A percentile compares a stretch with the other conserved stretches of the same genome.
Conservation (phyloP, 202 grass and related monocot species). For the Sporobolus alterniflorus region DNA sequence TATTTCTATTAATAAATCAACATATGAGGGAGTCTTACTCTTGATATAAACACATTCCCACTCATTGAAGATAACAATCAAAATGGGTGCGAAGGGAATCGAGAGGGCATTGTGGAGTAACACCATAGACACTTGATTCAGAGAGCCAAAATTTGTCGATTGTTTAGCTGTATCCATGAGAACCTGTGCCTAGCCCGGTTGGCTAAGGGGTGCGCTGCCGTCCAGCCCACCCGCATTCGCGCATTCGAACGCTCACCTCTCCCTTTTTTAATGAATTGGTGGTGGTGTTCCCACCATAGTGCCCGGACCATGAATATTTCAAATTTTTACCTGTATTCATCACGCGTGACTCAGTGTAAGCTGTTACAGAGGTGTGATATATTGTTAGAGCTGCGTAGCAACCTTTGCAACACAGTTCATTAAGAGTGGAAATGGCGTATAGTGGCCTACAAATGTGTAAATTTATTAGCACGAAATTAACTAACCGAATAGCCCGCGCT, state of each 20-base stretch:
- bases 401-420: not conserved
- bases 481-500: constrained; percentile 89
- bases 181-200: too few relatives aligned
- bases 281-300: too few relatives aligned
- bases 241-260: too few relatives aligned
- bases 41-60: constrained; percentile 85
- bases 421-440: not conserved
- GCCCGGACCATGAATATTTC: too few relatives aligned
- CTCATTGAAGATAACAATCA: constrained; percentile 75
- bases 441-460: constrained; percentile 2
- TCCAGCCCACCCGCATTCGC: too few relatives aligned
- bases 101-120: constrained; percentile 88
- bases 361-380: constrained; percentile 39
- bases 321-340: too few relatives aligned
- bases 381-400: not conserved
- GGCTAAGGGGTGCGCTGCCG: too few relatives aligned
- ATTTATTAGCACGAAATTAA: constrained; percentile 8
- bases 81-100: constrained; percentile 76
- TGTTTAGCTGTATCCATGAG: constrained; percentile 91
- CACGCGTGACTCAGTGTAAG: constrained; percentile 64
- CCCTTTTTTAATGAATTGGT: too few relatives aligned
- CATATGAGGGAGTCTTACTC: constrained; percentile 49
- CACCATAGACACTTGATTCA: constrained; percentile 94
- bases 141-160: constrained; percentile 76
- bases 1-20: not conserved